phyloP scores from a whole-genome alignment of 2,329 filamentous ascomycete genomes.

The Ophidiomyces ophidiicola region DNA sequence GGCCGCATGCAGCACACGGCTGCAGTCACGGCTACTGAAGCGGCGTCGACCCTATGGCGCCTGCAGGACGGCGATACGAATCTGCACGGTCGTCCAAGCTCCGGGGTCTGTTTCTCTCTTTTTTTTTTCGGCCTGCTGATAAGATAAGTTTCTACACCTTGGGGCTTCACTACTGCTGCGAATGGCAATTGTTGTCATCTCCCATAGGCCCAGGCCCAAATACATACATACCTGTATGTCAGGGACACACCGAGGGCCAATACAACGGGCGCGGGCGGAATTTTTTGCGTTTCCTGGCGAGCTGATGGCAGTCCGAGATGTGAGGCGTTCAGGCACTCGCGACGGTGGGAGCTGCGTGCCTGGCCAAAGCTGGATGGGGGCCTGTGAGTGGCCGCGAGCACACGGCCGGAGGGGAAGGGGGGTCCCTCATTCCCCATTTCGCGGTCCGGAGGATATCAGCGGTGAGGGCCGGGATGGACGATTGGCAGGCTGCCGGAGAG shows the following conservation, averaged over 20 bases:
- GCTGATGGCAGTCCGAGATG: constrained; percentile 13
- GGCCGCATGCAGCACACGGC: too few species aligned
- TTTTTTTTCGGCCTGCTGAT: too few species aligned
- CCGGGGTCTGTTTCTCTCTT: too few species aligned
- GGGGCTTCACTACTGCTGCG: too few species aligned
- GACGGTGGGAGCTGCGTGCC: constrained; percentile 3
- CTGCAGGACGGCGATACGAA: too few species aligned
- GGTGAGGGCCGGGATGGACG: neutral
- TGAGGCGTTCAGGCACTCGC: constrained; percentile 16
- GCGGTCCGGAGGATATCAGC: constrained; percentile 1
- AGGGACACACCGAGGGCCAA: neutral
- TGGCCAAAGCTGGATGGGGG: constrained; percentile 7
- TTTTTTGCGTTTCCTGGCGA: neutral
- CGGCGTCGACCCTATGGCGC: too few species aligned
- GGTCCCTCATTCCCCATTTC: constrained; percentile 2
- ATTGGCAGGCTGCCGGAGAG: constrained; percentile 3
- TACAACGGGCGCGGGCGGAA: neutral
- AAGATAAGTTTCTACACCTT: too few species aligned
- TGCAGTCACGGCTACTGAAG: too few species aligned
- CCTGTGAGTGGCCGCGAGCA: constrained; percentile 9
- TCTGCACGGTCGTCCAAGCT: too few species aligned
- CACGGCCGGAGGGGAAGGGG: neutral
- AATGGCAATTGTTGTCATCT: too few species aligned
- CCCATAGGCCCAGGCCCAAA: too few species aligned
- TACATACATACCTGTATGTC: constrained; percentile 5